These are phyloP conservation scores for Pugionium cornutum DNA, from an alignment of 345 rosid species.

Conservation along the genomic window DNA sequence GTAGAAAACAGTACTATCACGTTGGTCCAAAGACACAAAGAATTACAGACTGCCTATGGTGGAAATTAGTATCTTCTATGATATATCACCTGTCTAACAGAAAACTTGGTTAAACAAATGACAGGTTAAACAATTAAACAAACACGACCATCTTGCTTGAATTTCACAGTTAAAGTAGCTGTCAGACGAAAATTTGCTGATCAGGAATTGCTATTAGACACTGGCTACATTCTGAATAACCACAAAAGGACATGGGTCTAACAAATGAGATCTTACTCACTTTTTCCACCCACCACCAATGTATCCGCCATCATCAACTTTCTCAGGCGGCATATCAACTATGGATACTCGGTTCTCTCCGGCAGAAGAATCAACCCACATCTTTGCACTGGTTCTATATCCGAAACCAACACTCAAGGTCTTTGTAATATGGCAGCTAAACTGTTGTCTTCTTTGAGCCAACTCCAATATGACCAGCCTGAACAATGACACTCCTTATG, in stretches of 20 bases:
- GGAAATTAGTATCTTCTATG: neutral
- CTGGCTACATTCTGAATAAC: neutral
- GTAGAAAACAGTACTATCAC: neutral
- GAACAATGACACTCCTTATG: slow-evolving; percentile 64
- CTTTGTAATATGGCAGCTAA: slow-evolving; percentile 23
- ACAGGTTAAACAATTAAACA: neutral
- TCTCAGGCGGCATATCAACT: slow-evolving; percentile 49
- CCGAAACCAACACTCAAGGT: slow-evolving; percentile 45
- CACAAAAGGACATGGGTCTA: neutral
- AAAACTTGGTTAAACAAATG: neutral
- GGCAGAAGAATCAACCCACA: slow-evolving; percentile 80
- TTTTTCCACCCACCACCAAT: slow-evolving; percentile 90
- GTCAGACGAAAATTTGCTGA: neutral
- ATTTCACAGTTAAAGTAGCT: neutral
- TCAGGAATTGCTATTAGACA: neutral
- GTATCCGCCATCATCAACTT: slow-evolving; percentile 71
- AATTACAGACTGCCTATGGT: neutral
- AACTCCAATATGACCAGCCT: slow-evolving; percentile 55
- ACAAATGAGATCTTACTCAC: slow-evolving; percentile 43
- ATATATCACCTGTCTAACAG: neutral
- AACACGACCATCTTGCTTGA: neutral
- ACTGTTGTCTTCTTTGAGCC: slow-evolving; percentile 42
- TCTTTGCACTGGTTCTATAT: slow-evolving; percentile 41
- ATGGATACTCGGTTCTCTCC: slow-evolving; percentile 47
- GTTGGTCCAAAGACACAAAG: neutral